Percentiles rank a stretch among this genome's conserved stretches.
phyloP scores from a whole-genome alignment of 2,329 filamentous ascomycete species.

The Aspergillus sp. region DNA sequence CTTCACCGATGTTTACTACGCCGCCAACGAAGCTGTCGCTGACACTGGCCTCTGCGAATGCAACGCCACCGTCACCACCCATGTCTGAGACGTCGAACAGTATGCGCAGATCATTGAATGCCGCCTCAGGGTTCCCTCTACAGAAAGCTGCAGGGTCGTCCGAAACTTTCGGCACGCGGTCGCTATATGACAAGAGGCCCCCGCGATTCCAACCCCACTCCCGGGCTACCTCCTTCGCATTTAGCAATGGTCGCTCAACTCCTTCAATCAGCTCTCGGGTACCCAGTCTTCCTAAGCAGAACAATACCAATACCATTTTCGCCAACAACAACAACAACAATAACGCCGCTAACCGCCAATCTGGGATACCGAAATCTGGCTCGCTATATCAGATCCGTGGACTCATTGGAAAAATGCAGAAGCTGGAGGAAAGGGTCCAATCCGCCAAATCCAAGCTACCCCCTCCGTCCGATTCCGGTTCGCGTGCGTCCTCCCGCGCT shows the following conservation, averaged over 20 bases:
- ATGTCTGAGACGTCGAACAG: conserved; percentile 80
- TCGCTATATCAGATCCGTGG: conserved; percentile 91
- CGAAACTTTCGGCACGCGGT: conserved; percentile 55
- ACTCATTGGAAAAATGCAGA: conserved; percentile 95
- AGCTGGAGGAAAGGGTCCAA: conserved; percentile 89
- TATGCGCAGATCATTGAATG: conserved; percentile 53
- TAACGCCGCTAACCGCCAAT: conserved; percentile 41
- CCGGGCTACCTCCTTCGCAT: conserved; percentile 60
- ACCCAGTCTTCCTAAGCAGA: conserved; percentile 29
- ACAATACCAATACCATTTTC: conserved; percentile 20
- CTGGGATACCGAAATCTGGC: conserved; percentile 57
- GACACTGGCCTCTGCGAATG: conserved; percentile 62
- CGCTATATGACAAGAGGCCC: conserved; percentile 45
- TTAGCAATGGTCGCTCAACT: conserved; percentile 46
- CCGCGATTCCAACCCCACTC: conserved; percentile 48
- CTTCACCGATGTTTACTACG: conserved; percentile 85
- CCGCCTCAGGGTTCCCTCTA: conserved; percentile 50
- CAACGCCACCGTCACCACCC: conserved; percentile 88
- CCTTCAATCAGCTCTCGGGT: conserved; percentile 43
- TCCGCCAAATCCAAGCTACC: conserved; percentile 89
- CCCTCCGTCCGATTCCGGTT: conserved; percentile 73
- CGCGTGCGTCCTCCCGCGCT: conserved; percentile 72
- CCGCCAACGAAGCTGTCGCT: conserved; percentile 71
- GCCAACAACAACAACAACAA: conserved; percentile 2
- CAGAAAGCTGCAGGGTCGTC: conserved; percentile 44